Base-by-base conservation (phyloP, 208 protist species). In the Leishmania tarentolae region DNA sequence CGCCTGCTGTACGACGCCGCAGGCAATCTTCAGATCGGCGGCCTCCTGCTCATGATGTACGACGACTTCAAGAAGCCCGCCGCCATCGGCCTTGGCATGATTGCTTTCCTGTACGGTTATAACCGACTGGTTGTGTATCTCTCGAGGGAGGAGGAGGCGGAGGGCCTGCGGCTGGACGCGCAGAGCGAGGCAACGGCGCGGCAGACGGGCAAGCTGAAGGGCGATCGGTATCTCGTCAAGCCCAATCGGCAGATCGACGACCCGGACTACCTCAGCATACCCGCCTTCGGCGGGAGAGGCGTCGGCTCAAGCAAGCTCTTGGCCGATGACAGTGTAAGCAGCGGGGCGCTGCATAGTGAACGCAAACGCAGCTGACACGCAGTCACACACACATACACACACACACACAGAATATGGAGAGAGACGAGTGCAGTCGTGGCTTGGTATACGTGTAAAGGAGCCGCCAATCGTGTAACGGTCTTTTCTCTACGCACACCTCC, bases 231-330 rank as follows among this genome's bases (percentile, higher is more conserved):
- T 61, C 81, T 96, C n/a, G 85, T 94, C 56, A 94, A 93, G 71
- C 91, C 88, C 35, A 84, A 72, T 3, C 84, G 93, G 3, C 93
- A 96, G 81, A 88, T 94, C 46, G 93, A 96, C 66, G 93, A 96
- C 77, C 93, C 93, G 0, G 93, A 96, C 78, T 94, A 92, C 50
- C 68, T 92, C 13, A 89, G 93, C 80, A 87, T 95, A n/a, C 93
- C 93, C 7, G 89, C 93, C 42, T 86, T 88, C 65, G 86, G 66
- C 5, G 93, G 93, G 2, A 96, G 93, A 69, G 91, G 91, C 0
- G 90, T 92, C 24, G 90, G 85, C 80, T 86, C 80, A 21, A 94
- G 90, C 50, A 83, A 82, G 65, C 76, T 96, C 31, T 81, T 95
- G 61, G 85, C 61, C 8, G 90, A 94, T n/a, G 93, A 96, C 35